Evolutionary conservation across 2,329 filamentous ascomycete genomes (phyloP), one percentile per base, ranked within the genome.

Genomic region (Aspergillus udagawae): DNA sequence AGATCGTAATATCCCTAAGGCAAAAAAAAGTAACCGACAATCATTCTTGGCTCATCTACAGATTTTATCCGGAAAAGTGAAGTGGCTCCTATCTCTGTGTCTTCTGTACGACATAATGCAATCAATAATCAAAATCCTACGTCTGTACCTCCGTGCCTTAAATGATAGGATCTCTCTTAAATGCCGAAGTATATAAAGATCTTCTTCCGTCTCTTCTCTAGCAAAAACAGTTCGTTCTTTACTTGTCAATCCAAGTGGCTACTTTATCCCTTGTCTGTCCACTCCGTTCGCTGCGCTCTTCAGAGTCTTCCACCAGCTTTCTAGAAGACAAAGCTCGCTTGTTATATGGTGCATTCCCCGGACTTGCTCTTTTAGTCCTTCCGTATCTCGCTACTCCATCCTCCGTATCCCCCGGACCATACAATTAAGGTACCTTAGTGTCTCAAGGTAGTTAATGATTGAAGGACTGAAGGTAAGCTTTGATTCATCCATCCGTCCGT

Each of bases 331-430:
- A 17, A 38, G 32, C 5, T 38, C 29, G 51, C 25, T 23, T 49
- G 29, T 55, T 41, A 25, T 45, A 38, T 35, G 28, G 28, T 49
- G 48, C 35, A 49, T 49, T 57, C 55, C 59, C 55, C 62, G 59
- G 64, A 60, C 58, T 61, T 64, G 57, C 62, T 62, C 52, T 54
- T 64, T 64, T 60, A 51, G 62, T 59, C 52, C 28, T 57, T 55
- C 60, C 63, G 56, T 52, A 12, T n/a, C 21, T 45, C n/a, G 53
- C 47, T 27, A 20, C 25, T 20, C 49, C 49, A 6, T 20, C 12
- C 27, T 12, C 49, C 17, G 21, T 27, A 14, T 14, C 9, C 28
- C 12, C 28, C 29, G 10, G 10, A 14, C 29, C 29, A 32, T 32
- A 32, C 29, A 14, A 32, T 14, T 32, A 14, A 23, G 45, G 27